Percentiles rank a stretch among this genome's conserved stretches.
Conservation (phyloP, 2,329 filamentous ascomycete genomes). For the Rhinocladiella mackenziei region DNA sequence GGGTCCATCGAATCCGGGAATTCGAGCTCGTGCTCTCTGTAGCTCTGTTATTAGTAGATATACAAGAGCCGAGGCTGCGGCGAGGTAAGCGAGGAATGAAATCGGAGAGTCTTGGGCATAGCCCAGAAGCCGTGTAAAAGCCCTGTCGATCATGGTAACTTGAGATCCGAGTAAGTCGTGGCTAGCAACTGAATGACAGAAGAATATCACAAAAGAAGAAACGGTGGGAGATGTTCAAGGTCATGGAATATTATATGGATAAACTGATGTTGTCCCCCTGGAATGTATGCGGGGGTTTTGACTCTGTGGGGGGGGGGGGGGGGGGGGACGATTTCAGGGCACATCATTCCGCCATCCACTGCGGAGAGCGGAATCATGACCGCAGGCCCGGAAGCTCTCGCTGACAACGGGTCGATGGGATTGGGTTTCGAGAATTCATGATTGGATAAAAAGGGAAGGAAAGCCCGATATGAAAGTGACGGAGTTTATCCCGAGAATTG, state of each 20-base stretch:
- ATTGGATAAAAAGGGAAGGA: too few species aligned
- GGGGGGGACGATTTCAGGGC: neutral
- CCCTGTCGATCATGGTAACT: constrained; percentile 25
- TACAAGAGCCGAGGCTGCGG: constrained; percentile 28
- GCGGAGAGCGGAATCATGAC: constrained; percentile 14
- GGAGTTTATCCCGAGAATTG: too few species aligned
- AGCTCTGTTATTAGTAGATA: constrained; percentile 51
- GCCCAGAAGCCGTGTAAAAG: constrained; percentile 10
- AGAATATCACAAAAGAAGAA: neutral
- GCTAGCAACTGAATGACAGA: neutral
- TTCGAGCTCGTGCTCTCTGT: constrained; percentile 43
- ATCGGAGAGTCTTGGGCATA: constrained; percentile 17
- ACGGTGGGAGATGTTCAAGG: neutral
- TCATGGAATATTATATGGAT: neutral
- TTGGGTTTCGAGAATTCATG: neutral
- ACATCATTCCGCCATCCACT: neutral
- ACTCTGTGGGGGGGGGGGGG: neutral
- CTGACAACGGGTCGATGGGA: neutral
- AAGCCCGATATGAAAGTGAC: too few species aligned
- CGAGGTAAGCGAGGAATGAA: constrained; percentile 20
- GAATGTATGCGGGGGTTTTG: constrained; percentile 1
- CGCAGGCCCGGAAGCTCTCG: neutral
- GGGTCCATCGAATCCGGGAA: constrained; percentile 49
- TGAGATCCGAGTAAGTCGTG: neutral
- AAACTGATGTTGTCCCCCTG: too few species aligned